Base-by-base conservation (phyloP, 2,329 filamentous ascomycete genomes). In the Fusarium tuaranense region DNA sequence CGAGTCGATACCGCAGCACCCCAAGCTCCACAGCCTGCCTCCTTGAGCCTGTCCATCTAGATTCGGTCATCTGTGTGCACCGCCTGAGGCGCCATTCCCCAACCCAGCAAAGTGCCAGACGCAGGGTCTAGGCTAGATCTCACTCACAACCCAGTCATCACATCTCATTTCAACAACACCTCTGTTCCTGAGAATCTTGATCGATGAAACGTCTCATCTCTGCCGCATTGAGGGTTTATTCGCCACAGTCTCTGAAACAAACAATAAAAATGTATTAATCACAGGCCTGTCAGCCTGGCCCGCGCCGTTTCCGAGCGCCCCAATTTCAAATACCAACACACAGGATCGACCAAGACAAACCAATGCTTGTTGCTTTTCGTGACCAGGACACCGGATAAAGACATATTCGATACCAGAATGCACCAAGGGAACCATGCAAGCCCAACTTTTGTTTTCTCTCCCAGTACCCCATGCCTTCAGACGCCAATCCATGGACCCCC, bases 371-470 rank as follows among this genome's bases (percentile, higher is more conserved):
- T 76, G 66, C 73, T 78, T 78, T 76, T 78, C 67, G 36, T 46
- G 70, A 76, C 76, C 75, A 65, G 64, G 67, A 77, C 74, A 66
- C 72, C 72, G 58, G 63, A 76, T 59, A 71, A 72, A 70, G 61
- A 63, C 65, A 68, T 53, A 71, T 66, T 76, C 62, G 65, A 71
- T 71, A 71, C 69, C 70, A 69, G 32, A 71, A 69, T 72, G 71
- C 69, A 70, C 18, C 46, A 63, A 64, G 32, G 65, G 53, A 65
- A 66, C 46, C 67, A 67, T 76, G 70, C 69, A 78, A 67, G 64
- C 65, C 53, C 60, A 68, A 63, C 74, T 71, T 77, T 76, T 74
- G 59, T 55, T 60, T 64, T 55, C 55, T 59, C 55, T 32, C 67
- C 59, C 65, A 67, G 62, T 66, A 58, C 62, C 61, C 32, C 32